These are phyloP conservation scores for Hypoxylon sp. DNA, from an alignment of 2,329 filamentous ascomycete genomes.

Conservation along the genomic window DNA sequence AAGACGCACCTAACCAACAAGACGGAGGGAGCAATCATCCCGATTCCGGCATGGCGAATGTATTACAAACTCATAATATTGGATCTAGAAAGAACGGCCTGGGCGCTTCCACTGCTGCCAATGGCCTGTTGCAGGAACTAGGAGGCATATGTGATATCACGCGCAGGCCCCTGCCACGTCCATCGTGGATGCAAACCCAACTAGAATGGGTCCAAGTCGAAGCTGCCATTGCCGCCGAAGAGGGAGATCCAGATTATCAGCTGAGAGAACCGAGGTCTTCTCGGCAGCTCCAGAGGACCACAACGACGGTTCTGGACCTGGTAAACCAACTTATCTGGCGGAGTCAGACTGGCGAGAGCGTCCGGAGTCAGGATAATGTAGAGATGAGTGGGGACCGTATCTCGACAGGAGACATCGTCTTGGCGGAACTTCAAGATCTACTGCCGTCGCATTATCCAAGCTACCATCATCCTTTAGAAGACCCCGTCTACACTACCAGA, in stretches of 20 bases:
- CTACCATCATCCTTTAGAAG: conserved; percentile 43
- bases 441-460: conserved; percentile 45
- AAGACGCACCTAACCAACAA: conserved; percentile 46
- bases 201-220: conserved; percentile 51
- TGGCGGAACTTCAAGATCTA: conserved; percentile 44
- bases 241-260: conserved; percentile 33
- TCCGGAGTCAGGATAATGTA: conserved; percentile 24
- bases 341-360: conserved; percentile 2
- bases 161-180: conserved; percentile 31
- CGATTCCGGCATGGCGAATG: conserved; percentile 5
- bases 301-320: conserved; percentile 41
- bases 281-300: conserved; percentile 38
- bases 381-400: background rate
- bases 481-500: conserved; percentile 30
- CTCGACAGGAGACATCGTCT: conserved; percentile 16
- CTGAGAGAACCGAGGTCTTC: conserved; percentile 46
- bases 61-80: background rate
- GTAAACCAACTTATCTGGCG: conserved; percentile 43
- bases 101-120: background rate
- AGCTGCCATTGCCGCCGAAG: conserved; percentile 48
- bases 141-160: conserved; percentile 41
- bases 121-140: conserved; percentile 46
- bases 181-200: conserved; percentile 47
- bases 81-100: background rate
- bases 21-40: background rate